A percentile compares a stretch with the other conserved stretches of the same genome.
phyloP scores from a whole-genome alignment of 23 red algal genomes.

The Gracilaria domingensis region DNA sequence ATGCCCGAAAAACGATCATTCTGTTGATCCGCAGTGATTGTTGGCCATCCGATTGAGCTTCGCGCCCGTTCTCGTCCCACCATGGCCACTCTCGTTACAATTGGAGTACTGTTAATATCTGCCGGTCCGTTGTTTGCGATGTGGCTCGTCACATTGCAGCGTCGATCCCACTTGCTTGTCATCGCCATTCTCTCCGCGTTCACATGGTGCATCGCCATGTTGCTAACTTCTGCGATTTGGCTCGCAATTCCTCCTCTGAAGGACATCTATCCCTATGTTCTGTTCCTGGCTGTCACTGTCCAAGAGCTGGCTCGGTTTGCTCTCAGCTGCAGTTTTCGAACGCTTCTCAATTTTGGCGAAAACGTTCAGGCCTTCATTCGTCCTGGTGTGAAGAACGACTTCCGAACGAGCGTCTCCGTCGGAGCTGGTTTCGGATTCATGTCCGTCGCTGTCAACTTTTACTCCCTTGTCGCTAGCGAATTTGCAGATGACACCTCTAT shows the following conservation, averaged over 20 bases:
- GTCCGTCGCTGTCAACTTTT: conserved; percentile 68
- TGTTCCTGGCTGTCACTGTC: conserved; percentile 65
- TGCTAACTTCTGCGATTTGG: conserved; percentile 60
- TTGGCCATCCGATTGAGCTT: not conserved
- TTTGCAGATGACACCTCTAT: conserved; percentile 78
- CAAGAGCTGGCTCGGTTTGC: conserved; percentile 64
- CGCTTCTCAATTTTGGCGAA: conserved; percentile 22
- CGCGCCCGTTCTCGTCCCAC: not conserved
- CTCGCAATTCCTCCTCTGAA: conserved; percentile 66
- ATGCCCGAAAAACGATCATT: not conserved
- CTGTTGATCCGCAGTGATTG: not conserved
- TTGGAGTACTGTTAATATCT: conserved; percentile 68
- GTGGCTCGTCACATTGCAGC: conserved; percentile 56
- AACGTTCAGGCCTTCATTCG: conserved; percentile 72
- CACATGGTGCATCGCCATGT: conserved; percentile 64
- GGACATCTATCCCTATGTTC: conserved; percentile 44
- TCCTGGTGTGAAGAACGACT: conserved; percentile 57
- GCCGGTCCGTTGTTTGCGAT: conserved; percentile 58
- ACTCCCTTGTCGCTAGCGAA: conserved; percentile 52
- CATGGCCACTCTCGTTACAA: conserved; percentile 69
- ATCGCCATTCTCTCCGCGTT: conserved; percentile 73
- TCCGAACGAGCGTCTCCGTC: conserved; percentile 67
- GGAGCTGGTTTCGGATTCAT: conserved; percentile 77
- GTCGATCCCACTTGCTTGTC: conserved; percentile 65
- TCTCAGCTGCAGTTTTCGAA: conserved; percentile 59